Percentiles rank a stretch among this genome's conserved stretches.
phyloP scores from a whole-genome alignment of 345 rosid genomes.

The Salix suchowensis region DNA sequence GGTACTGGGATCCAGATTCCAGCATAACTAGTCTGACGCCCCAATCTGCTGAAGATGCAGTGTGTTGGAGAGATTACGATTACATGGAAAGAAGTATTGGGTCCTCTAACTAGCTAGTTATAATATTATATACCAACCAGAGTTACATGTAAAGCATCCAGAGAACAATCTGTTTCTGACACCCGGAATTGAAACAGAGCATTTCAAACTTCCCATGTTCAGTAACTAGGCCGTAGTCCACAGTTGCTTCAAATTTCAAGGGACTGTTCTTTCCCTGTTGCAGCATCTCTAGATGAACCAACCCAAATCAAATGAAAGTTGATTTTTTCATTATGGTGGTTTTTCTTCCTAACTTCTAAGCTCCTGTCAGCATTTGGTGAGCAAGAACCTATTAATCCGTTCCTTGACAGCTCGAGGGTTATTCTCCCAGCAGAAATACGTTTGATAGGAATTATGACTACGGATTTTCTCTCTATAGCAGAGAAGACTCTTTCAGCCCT shows the following conservation, averaged over 20 bases:
- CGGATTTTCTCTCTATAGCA: conserved; percentile 8
- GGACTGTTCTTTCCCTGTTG: conserved; percentile 39
- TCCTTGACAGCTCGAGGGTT: background rate
- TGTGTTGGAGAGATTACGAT: background rate
- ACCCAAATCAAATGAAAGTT: conserved; percentile 37
- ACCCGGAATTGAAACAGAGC: conserved; percentile 38
- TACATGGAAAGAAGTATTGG: background rate
- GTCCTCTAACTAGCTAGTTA: background rate
- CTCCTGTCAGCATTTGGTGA: conserved; percentile 9
- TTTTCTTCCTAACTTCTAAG: conserved; percentile 3
- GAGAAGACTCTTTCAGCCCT: conserved; percentile 39
- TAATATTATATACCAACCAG: too few species aligned
- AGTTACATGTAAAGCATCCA: background rate
- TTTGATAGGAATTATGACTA: background rate
- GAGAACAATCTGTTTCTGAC: conserved; percentile 1
- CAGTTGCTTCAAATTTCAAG: conserved; percentile 34
- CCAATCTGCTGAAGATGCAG: background rate
- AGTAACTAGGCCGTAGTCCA: conserved; percentile 16
- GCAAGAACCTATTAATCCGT: background rate
- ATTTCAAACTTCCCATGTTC: conserved; percentile 38
- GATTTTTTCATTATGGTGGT: conserved; percentile 1
- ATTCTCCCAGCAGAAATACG: background rate
- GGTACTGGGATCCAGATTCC: too few species aligned
- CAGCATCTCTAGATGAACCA: conserved; percentile 30
- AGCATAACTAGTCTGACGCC: too few species aligned